Evolutionary conservation across 83 land plant genomes (phyloP).

Genomic region (Thuja plicata): DNA sequence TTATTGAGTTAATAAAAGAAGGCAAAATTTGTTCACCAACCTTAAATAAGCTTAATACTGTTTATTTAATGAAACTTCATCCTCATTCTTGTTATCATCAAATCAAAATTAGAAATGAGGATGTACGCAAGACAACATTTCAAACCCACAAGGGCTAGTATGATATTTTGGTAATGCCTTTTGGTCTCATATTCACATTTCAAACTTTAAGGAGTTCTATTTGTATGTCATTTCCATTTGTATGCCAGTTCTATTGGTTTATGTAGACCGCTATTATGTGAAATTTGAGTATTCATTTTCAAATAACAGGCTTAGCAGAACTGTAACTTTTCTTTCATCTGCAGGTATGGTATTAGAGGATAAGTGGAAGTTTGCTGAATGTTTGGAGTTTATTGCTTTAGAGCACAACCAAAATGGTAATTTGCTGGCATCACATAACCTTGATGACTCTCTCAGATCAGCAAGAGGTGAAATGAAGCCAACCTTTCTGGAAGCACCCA

Average conservation of each 20-base stretch:
- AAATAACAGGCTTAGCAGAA: not conserved
- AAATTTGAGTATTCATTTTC: not conserved
- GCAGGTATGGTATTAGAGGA: not conserved
- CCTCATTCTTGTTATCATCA: too few relatives aligned
- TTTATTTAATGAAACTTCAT: too few relatives aligned
- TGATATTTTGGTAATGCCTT: too few relatives aligned
- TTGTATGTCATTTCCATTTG: too few relatives aligned
- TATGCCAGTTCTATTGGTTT: not conserved
- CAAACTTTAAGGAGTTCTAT: too few relatives aligned
- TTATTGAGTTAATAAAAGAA: too few relatives aligned
- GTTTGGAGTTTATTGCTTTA: conserved; percentile 1
- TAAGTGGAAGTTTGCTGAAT: not conserved
- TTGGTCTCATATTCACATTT: too few relatives aligned
- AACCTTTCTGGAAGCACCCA: not conserved
- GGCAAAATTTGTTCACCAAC: too few relatives aligned
- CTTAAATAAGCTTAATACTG: too few relatives aligned
- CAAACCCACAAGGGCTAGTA: too few relatives aligned
- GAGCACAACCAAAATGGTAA: conserved; percentile 1
- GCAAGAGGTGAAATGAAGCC: not conserved
- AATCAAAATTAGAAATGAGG: too few relatives aligned
- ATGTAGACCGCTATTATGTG: not conserved
- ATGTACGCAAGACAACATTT: too few relatives aligned
- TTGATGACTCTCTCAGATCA: not conserved
- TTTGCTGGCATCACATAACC: not conserved
- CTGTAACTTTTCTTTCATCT: not conserved